Evolutionary conservation across 257 asterid genomes (phyloP).

Genomic region (Voacanga thouarsii): DNA sequence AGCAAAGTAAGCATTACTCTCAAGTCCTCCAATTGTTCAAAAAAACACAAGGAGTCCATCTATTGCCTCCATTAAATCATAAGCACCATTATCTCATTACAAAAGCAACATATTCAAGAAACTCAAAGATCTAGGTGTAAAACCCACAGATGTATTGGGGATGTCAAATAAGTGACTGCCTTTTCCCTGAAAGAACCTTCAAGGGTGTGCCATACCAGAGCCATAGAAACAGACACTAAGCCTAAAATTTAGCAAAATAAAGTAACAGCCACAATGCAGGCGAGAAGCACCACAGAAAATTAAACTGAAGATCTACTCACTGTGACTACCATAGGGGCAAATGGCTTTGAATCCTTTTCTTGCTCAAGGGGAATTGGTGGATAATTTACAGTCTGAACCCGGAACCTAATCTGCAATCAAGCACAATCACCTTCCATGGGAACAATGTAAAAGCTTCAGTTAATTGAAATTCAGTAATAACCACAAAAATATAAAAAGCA

Average conservation of each 20-base stretch:
- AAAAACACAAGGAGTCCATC: neutral
- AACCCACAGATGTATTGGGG: neutral
- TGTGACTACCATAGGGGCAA: slow-evolving; percentile 46
- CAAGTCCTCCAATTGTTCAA: neutral
- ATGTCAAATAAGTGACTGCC: neutral
- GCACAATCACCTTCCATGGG: neutral
- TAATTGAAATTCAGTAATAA: slow-evolving; percentile 5
- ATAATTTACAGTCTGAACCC: slow-evolving; percentile 46
- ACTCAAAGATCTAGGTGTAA: neutral
- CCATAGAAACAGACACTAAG: neutral
- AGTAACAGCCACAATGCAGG: neutral
- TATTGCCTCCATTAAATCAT: neutral
- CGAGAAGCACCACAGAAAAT: neutral
- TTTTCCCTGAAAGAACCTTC: neutral
- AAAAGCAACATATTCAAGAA: neutral
- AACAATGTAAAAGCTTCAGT: slow-evolving; percentile 9
- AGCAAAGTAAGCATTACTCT: neutral
- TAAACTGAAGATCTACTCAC: slow-evolving; percentile 18
- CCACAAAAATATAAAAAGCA: slow-evolving; percentile 10
- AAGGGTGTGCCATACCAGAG: neutral
- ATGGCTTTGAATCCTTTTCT: slow-evolving; percentile 38
- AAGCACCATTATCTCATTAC: neutral
- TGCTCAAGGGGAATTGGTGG: slow-evolving; percentile 68
- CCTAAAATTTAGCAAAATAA: neutral
- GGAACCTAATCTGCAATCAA: slow-evolving; percentile 49